These are phyloP conservation scores for Clavispora carvajalis DNA, from an alignment of 805 yeast species.

Conservation along the genomic window DNA sequence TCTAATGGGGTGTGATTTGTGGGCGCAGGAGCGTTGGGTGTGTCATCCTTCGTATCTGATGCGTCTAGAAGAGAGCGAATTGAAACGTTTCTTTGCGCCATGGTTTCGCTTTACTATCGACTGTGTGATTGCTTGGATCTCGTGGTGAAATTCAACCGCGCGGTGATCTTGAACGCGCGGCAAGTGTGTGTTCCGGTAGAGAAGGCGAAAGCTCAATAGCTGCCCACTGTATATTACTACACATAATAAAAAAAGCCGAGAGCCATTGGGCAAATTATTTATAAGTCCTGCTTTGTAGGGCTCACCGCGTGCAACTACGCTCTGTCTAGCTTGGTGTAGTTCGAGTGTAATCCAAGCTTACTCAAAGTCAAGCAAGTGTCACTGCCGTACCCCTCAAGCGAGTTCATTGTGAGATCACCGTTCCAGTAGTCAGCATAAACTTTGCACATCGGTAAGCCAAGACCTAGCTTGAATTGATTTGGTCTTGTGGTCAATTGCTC, in stretches of 20 bases:
- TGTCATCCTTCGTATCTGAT: constrained; percentile 4
- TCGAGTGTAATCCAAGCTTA: constrained; percentile 66
- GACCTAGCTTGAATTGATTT: constrained; percentile 69
- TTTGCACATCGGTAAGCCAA: constrained; percentile 89
- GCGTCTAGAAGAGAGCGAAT: constrained; percentile 27
- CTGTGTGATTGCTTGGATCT: too few relatives aligned
- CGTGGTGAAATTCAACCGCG: neutral
- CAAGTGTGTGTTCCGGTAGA: too few relatives aligned
- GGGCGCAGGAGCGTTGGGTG: neutral
- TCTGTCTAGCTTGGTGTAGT: constrained; percentile 63
- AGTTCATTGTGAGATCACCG: constrained; percentile 76
- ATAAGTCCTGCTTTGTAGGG: too few relatives aligned
- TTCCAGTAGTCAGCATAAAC: constrained; percentile 97
- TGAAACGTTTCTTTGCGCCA: constrained; percentile 27
- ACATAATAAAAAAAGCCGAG: too few relatives aligned
- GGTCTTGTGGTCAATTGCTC: constrained; percentile 66
- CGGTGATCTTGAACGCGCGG: neutral
- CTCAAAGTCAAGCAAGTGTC: constrained; percentile 79
- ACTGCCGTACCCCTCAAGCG: constrained; percentile 87
- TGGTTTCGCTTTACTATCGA: neutral
- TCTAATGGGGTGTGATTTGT: neutral
- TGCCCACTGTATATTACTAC: too few relatives aligned
- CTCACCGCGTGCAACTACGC: constrained; percentile 51
- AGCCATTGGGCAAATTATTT: too few relatives aligned
- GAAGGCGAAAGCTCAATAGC: too few relatives aligned